Evolutionary conservation across 2,329 filamentous ascomycete genomes (phyloP), one percentile per base, ranked within the genome.

Genomic region (Neofusicoccum laricinum): DNA sequence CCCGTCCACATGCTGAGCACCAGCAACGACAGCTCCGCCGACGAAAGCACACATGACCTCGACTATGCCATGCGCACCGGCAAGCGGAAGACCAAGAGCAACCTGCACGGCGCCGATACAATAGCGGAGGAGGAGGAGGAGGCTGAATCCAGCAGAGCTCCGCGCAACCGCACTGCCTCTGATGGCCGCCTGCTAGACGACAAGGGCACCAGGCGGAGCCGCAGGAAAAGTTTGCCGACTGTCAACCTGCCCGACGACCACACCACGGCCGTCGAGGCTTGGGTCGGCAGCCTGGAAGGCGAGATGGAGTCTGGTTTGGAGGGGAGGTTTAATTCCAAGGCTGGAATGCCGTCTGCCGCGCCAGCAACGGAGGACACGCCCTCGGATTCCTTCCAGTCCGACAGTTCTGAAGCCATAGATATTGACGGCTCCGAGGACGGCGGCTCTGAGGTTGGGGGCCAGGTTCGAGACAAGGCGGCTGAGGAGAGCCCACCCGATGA

Each of bases 401-500:
- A 65, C 34, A 50, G 32, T 11, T 61, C 64, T 7, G 70, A 73
- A 32, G 69, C 73, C 11, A 70, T 68, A 32, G 63, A 66, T 15
- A 68, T 70, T 11, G 74, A 73, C 21, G 65, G 65, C 11, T 78
- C 77, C 30, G 78, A 79, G 15, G 74, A 69, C 41, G 71, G 71
- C 5, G 73, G 72, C 46, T 36, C 55, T 8, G 55, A 46, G 11
- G 41, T 10, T 12, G 41, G 25, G n/a, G 53, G 38, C 25, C 32
- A 21, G 11, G 21, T 43, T 21, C 59, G 65, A 19, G 38, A 40
- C 21, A 75, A 77, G 66, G 46, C 43, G 19, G 32, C 69, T 19
- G 82, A 85, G 30, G 78, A 82, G 36, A 78, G 86, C 66, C 84
- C 85, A 12, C 80, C 83, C 15, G 89, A 91, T 72, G 88, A 92